Evolutionary conservation across 305 asterid species (phyloP).

Genomic region (Fraxinus ornus): DNA sequence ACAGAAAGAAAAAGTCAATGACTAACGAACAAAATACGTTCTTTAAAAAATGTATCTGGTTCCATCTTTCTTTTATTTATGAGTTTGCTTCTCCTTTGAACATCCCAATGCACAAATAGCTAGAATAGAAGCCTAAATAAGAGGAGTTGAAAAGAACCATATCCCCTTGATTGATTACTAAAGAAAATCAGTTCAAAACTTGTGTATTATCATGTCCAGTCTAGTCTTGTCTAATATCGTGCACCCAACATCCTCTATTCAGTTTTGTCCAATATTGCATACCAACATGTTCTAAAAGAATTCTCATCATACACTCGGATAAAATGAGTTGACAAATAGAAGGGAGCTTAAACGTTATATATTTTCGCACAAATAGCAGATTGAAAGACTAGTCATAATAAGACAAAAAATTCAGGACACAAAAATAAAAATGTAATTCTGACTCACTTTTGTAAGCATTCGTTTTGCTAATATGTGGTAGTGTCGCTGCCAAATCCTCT

Average conservation of each 20-base stretch:
- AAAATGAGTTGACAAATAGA: neutral
- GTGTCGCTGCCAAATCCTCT: conserved; percentile 97
- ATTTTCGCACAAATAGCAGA: neutral
- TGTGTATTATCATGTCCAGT: neutral
- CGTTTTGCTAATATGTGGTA: conserved; percentile 95
- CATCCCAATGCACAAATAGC: neutral
- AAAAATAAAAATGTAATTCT: neutral
- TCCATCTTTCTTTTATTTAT: neutral
- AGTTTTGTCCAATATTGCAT: neutral
- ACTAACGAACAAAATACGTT: neutral
- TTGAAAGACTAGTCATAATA: neutral
- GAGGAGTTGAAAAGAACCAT: neutral
- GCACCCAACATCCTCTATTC: neutral
- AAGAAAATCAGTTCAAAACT: neutral
- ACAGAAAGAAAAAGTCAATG: neutral
- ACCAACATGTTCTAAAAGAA: neutral
- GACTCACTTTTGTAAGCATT: conserved; percentile 88
- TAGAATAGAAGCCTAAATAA: neutral
- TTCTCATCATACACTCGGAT: neutral
- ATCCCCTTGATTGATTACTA: neutral
- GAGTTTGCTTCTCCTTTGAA: neutral
- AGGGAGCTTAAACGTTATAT: neutral
- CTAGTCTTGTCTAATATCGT: neutral
- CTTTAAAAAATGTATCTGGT: neutral
- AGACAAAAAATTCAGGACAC: neutral